phyloP scores from a whole-genome alignment of 176 grass and related monocot genomes.

The Rhynchospora breviuscula region DNA sequence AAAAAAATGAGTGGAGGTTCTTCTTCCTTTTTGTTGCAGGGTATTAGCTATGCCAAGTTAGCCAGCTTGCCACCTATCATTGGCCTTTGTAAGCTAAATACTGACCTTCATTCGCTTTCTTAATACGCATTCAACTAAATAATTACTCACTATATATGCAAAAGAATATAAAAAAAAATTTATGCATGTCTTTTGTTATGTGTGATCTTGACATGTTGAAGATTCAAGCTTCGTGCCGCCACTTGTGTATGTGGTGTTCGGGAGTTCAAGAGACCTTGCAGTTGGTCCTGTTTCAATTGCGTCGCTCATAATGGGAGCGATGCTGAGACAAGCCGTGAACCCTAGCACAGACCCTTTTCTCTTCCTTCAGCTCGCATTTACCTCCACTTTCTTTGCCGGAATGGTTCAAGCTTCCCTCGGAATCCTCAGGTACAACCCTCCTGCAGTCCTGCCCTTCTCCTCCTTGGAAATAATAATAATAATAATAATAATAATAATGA shows the following conservation, averaged over 20 bases:
- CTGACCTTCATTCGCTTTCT: not conserved
- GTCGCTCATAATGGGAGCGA: slow-evolving; percentile 94
- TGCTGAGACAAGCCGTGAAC: slow-evolving; percentile 77
- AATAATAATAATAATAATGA: no score
- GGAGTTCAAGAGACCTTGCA: slow-evolving; percentile 83
- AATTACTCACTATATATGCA: no score
- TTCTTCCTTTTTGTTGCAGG: slow-evolving; percentile 42
- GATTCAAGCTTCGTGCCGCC: slow-evolving; percentile 97
- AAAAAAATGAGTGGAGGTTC: not conserved
- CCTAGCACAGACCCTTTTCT: slow-evolving; percentile 54
- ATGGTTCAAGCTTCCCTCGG: slow-evolving; percentile 91
- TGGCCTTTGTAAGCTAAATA: slow-evolving; percentile 61
- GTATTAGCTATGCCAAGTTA: slow-evolving; percentile 95
- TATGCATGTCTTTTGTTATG: not conserved
- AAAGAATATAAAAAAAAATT: not conserved
- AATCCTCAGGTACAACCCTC: slow-evolving; percentile 43
- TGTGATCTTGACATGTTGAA: not conserved
- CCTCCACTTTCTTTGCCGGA: slow-evolving; percentile 81
- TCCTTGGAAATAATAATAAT: no score
- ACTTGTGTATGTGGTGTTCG: slow-evolving; percentile 75
- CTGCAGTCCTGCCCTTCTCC: no score
- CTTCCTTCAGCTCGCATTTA: slow-evolving; percentile 96
- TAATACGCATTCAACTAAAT: not conserved
- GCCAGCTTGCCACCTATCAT: slow-evolving; percentile 86
- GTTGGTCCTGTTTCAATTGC: slow-evolving; percentile 87